Base-by-base conservation (phyloP, 345 rosid species). In the Moricandia arvensis region DNA sequence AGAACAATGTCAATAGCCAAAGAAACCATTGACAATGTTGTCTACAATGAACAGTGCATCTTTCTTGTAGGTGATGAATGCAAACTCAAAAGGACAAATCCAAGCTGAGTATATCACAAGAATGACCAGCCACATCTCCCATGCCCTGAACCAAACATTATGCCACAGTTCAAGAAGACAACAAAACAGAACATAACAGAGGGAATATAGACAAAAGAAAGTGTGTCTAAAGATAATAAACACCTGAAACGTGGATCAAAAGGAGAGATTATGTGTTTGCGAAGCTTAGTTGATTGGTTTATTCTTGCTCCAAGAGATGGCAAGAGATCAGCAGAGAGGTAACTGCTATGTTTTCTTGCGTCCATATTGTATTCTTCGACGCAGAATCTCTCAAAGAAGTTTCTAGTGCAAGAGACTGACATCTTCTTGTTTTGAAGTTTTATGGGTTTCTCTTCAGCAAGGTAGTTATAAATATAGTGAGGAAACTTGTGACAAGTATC, bases 231-330 rank as follows among this genome's bases (percentile, higher is more conserved):
- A 61, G 73, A 16, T 59, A 15, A 57, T 26, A n/a, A 69, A 83
- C 71, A 93, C 98, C 97, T 87, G 81, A 90, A 90, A 67, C 82
- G 86, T 58, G 96, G 87, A 77, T 81, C 78, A 59, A 86, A 94
- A 65, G 98, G 97, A 26, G 98, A 94, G 71, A 94, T 83, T 68
- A 90, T 90, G 83, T 79, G 79, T 82, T 83, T 87, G n/a, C 90
- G 89, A 26, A 94, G 93, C 80, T 74, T 87, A 24, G 95, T 91
- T 68, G 89, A 75, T 80, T 83, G 95, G 86, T 94, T 90, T 43
- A 91, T 90, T 82, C 89, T 84, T 38, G 97, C 96, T 71, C 98
- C 98, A 58, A 94, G 97, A n/a, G 98, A 90, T 33, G 98, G 98
- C 35, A 94, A 84, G 80, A 91, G 87, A 82, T 94, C 96, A 71